phyloP scores from a whole-genome alignment of 225 moss, liverwort and hornwort genomes.

The Thuidium tamariscinum region DNA sequence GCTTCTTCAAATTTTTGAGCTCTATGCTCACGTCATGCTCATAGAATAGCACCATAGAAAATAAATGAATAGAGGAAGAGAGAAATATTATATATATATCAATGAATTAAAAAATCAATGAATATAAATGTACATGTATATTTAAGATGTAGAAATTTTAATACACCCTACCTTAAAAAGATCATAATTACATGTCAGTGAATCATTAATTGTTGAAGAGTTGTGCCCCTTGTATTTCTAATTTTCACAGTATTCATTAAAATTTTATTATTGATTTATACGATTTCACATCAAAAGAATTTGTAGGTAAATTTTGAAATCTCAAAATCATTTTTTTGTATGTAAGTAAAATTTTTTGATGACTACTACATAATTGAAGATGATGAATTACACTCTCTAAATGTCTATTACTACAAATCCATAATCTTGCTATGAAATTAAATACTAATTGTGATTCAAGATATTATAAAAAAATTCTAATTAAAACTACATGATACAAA shows the following conservation, averaged over 20 bases:
- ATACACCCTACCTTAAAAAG: accelerated
- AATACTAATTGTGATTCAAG: not conserved
- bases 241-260: not conserved
- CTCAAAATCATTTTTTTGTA: no score
- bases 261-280: no score
- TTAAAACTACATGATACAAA: not conserved
- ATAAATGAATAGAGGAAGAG: no score
- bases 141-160: not conserved
- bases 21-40: no score
- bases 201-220: not conserved
- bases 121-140: not conserved
- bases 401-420: not conserved
- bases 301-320: not conserved
- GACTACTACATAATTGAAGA: not conserved
- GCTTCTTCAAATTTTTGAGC: no score
- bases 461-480: not conserved
- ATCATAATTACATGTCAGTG: no score
- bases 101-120: not conserved
- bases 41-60: no score
- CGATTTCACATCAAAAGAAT: not conserved
- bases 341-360: no score
- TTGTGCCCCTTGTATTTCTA: not conserved
- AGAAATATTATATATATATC: no score
- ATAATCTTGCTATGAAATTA: not conserved
- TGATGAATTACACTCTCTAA: not conserved